A percentile compares a stretch with the other conserved stretches of the same genome.
Evolutionary conservation across 2,329 filamentous ascomycete species (phyloP).

Genomic region (Colletotrichum lini): DNA sequence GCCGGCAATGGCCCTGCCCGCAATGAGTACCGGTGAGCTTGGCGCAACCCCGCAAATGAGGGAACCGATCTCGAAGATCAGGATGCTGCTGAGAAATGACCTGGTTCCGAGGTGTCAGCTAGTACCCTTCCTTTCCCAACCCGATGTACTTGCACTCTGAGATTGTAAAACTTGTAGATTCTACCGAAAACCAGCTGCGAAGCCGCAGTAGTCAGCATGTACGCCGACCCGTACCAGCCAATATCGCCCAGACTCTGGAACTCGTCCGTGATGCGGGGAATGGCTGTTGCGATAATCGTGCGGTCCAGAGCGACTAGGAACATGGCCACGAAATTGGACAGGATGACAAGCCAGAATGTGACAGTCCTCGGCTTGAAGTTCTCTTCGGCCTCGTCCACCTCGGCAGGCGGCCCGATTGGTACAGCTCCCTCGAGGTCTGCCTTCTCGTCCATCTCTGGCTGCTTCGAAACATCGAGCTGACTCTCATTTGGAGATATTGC

Average conservation of each 20-base stretch:
- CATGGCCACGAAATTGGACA: conserved; percentile 68
- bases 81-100: conserved; percentile 62
- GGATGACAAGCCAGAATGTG: conserved; percentile 69
- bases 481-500: conserved; percentile 29
- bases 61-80: conserved; percentile 69
- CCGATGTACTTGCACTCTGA: conserved; percentile 57
- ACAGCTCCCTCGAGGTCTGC: conserved; percentile 23
- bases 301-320: conserved; percentile 72
- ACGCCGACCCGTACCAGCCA: conserved; percentile 75
- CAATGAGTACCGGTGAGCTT: conserved; percentile 67
- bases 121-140: neutral
- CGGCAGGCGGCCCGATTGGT: neutral
- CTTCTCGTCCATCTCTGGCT: conserved; percentile 35
- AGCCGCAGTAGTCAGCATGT: conserved; percentile 72
- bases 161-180: conserved; percentile 65
- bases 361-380: conserved; percentile 67
- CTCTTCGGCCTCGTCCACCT: conserved; percentile 45
- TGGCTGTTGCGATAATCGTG: conserved; percentile 70
- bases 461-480: conserved; percentile 22
- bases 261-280: conserved; percentile 69
- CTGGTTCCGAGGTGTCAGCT: conserved; percentile 44
- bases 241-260: conserved; percentile 72
- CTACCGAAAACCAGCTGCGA: conserved; percentile 65
- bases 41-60: conserved; percentile 69
- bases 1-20: conserved; percentile 71